Evolutionary conservation across 2,329 filamentous ascomycete genomes (phyloP).

Genomic region (Fusarium denticulatum): DNA sequence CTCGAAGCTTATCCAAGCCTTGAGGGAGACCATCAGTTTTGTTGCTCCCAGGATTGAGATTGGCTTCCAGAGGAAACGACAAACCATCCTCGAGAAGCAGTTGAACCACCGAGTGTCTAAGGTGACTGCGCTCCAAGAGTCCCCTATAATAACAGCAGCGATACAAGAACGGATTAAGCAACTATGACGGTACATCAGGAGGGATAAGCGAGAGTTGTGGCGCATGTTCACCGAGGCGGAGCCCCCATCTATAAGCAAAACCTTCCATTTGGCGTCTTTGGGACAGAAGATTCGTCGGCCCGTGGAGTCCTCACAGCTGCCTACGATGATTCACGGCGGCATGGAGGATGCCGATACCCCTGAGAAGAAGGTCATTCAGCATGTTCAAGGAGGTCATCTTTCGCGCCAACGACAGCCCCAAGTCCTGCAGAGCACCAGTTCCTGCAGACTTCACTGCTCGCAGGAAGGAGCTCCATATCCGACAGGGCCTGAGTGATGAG

Average conservation of each 20-base stretch:
- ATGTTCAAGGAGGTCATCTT: background rate
- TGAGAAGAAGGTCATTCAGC: rapidly evolving
- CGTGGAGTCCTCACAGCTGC: background rate
- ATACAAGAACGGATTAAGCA: background rate
- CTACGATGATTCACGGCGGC: background rate
- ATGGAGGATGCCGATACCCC: background rate
- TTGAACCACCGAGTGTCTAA: background rate
- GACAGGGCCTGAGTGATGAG: background rate
- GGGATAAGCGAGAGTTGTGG: background rate
- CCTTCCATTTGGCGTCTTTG: background rate
- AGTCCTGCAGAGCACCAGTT: background rate
- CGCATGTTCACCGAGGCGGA: background rate
- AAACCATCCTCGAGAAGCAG: background rate
- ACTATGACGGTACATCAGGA: background rate
- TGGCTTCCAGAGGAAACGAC: background rate
- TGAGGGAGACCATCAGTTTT: background rate
- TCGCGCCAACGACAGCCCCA: background rate
- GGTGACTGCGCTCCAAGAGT: background rate
- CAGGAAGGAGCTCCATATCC: background rate
- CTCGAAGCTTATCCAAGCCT: background rate
- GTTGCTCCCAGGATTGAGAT: background rate
- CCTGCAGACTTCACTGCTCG: background rate
- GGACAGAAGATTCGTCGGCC: background rate
- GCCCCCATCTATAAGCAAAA: background rate
- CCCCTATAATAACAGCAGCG: background rate